These are phyloP conservation scores for Gossypium turneri DNA, from an alignment of 345 rosid genomes.

Conservation along the genomic window DNA sequence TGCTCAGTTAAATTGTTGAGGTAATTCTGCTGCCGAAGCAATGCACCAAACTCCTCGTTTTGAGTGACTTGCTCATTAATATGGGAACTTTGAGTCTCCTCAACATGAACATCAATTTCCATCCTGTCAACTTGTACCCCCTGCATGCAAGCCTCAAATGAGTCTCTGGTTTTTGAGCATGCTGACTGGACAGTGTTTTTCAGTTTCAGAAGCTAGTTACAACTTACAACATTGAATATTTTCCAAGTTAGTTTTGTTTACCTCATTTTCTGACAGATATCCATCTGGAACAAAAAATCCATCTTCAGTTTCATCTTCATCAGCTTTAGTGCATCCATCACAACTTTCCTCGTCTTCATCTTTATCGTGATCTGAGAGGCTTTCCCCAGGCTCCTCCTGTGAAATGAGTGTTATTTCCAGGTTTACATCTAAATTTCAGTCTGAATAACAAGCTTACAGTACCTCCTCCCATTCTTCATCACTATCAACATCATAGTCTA, in stretches of 20 bases:
- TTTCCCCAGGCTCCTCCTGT: slow-evolving; percentile 98
- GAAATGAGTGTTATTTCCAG: slow-evolving; percentile 12
- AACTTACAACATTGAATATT: not conserved
- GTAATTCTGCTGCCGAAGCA: slow-evolving; percentile 62
- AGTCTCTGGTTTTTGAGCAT: not conserved
- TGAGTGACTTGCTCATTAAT: slow-evolving; percentile 38
- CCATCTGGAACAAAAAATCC: slow-evolving; percentile 97
- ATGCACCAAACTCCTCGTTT: slow-evolving; percentile 43
- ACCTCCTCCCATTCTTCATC: slow-evolving; percentile 99
- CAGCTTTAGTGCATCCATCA: slow-evolving; percentile 60
- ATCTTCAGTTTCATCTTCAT: slow-evolving; percentile 83
- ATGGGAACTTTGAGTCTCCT: slow-evolving; percentile 34
- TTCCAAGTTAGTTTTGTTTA: slow-evolving; percentile 14
- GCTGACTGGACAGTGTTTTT: not conserved
- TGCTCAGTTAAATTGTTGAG: slow-evolving; percentile 61
- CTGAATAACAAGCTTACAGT: slow-evolving; percentile 1
- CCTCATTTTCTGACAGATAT: slow-evolving; percentile 95
- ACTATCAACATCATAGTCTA: slow-evolving; percentile 89
- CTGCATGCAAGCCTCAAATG: slow-evolving; percentile 34
- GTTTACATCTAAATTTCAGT: slow-evolving; percentile 7
- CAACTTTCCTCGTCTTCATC: slow-evolving; percentile 56
- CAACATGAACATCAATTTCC: slow-evolving; percentile 47
- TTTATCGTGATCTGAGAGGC: slow-evolving; percentile 90
- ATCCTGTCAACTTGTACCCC: slow-evolving; percentile 77
- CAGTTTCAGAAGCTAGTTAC: not conserved